These are phyloP conservation scores for Tolypocladium inflatum DNA, from an alignment of 2,329 filamentous ascomycete species.

Conservation along the genomic window DNA sequence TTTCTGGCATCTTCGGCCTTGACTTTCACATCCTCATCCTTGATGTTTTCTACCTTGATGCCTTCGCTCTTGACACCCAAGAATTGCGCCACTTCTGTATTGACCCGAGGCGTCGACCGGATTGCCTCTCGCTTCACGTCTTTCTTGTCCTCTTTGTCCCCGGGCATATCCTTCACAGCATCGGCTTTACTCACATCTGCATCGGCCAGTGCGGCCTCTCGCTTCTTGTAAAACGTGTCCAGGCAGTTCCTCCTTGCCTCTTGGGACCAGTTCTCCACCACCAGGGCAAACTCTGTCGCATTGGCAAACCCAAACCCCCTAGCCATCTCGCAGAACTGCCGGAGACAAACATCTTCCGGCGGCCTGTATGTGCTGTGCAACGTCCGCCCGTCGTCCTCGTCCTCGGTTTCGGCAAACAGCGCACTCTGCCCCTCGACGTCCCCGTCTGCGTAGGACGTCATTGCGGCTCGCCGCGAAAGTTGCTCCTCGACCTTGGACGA, in stretches of 20 bases:
- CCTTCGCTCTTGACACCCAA: constrained; percentile 2
- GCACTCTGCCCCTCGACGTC: constrained; percentile 41
- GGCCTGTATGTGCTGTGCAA: constrained; percentile 53
- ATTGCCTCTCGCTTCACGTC: constrained; percentile 1
- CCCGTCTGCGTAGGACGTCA: constrained; percentile 35
- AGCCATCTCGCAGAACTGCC: constrained; percentile 91
- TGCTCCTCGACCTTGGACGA: constrained; percentile 85
- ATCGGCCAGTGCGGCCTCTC: constrained; percentile 37
- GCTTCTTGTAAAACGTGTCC: constrained; percentile 66
- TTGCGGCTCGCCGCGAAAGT: constrained; percentile 67
- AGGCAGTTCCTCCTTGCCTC: constrained; percentile 70
- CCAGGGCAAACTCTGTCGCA: constrained; percentile 76
- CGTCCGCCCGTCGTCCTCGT: constrained; percentile 18
- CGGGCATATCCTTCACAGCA: constrained; percentile 1
- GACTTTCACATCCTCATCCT: constrained; percentile 5
- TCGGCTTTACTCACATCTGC: constrained; percentile 1
- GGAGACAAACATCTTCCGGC: constrained; percentile 59
- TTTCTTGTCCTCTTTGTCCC: constrained; percentile 1
- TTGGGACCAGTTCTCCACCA: constrained; percentile 86
- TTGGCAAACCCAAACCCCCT: constrained; percentile 65
- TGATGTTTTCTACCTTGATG: neutral
- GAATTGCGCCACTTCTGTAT: constrained; percentile 2
- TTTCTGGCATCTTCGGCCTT: neutral
- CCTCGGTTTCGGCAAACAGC: constrained; percentile 47
- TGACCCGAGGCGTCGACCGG: neutral